A percentile compares a stretch with the other conserved stretches of the same genome.
These are phyloP conservation scores for Candida fluviatilis DNA, from an alignment of 805 yeast genomes.

Conservation along the genomic window DNA sequence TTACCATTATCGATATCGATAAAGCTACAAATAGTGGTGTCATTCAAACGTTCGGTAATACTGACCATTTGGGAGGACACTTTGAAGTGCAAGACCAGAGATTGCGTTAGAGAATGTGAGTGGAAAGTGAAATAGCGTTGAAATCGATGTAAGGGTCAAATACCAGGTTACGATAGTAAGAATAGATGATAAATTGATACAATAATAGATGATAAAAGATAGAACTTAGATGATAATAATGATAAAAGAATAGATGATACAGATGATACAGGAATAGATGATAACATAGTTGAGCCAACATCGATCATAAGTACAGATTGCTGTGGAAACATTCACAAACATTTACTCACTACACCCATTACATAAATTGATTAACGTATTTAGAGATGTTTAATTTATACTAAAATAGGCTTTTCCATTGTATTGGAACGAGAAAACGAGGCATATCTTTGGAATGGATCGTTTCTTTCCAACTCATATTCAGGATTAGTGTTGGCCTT, in stretches of 20 bases:
- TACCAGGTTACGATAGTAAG: too few relatives aligned
- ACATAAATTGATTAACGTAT: not conserved
- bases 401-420: conserved; percentile 15
- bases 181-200: too few relatives aligned
- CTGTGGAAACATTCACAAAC: too few relatives aligned
- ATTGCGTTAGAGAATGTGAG: not conserved
- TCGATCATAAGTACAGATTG: too few relatives aligned
- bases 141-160: too few relatives aligned
- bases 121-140: too few relatives aligned
- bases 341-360: too few relatives aligned
- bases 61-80: conserved; percentile 61
- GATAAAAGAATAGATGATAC: too few relatives aligned
- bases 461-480: conserved; percentile 36
- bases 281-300: too few relatives aligned
- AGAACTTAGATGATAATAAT: too few relatives aligned
- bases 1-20: conserved; percentile 60
- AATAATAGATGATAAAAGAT: not conserved
- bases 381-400: not conserved
- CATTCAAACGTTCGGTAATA: conserved; percentile 58
- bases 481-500: conserved; percentile 24
- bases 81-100: conserved; percentile 46
- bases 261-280: too few relatives aligned
- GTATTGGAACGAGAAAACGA: conserved; percentile 38
- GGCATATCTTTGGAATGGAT: conserved; percentile 37
- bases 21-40: conserved; percentile 35